Evolutionary conservation across 1,139 yeast species (phyloP).

Genomic region (Meyerozyma smithsonii): DNA sequence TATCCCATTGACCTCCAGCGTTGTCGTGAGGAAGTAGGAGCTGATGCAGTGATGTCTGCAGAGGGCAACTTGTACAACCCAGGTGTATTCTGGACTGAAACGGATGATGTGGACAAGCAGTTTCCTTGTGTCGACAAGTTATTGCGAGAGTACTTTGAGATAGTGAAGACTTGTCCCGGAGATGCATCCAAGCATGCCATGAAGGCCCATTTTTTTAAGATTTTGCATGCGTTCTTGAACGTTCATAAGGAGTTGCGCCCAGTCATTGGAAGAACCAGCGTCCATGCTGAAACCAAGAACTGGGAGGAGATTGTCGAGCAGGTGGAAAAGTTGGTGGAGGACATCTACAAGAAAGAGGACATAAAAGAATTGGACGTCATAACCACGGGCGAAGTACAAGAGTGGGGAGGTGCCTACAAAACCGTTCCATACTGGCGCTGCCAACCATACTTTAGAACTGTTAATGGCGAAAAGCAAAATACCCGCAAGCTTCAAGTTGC

Average conservation of each 20-base stretch:
- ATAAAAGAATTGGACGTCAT: slow-evolving; percentile 48
- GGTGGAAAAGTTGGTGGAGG: slow-evolving; percentile 62
- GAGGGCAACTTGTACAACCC: slow-evolving; percentile 95
- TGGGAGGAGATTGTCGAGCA: slow-evolving; percentile 67
- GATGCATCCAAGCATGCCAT: slow-evolving; percentile 76
- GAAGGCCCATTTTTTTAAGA: slow-evolving; percentile 90
- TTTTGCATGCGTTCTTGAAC: slow-evolving; percentile 72
- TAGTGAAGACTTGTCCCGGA: slow-evolving; percentile 63
- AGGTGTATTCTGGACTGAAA: slow-evolving; percentile 69
- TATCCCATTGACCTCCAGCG: slow-evolving; percentile 76
- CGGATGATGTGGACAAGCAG: slow-evolving; percentile 53
- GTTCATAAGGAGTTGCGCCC: slow-evolving; percentile 75
- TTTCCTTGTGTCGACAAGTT: slow-evolving; percentile 84
- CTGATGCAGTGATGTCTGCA: slow-evolving; percentile 97
- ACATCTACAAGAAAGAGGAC: slow-evolving; percentile 43
- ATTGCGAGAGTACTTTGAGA: slow-evolving; percentile 82
- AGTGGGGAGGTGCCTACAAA: slow-evolving; percentile 80
- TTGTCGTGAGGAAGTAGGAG: slow-evolving; percentile 56
- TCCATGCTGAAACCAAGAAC: slow-evolving; percentile 43
- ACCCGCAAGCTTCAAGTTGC: slow-evolving; percentile 39
- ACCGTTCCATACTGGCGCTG: slow-evolving; percentile 95
- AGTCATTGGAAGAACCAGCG: slow-evolving; percentile 55
- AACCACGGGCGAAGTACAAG: slow-evolving; percentile 48
- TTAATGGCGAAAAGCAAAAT: slow-evolving; percentile 58
- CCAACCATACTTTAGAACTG: slow-evolving; percentile 90